These are phyloP conservation scores for Aaosphaeria pasadenensis DNA, from an alignment of 2,329 filamentous ascomycete genomes.

Conservation along the genomic window DNA sequence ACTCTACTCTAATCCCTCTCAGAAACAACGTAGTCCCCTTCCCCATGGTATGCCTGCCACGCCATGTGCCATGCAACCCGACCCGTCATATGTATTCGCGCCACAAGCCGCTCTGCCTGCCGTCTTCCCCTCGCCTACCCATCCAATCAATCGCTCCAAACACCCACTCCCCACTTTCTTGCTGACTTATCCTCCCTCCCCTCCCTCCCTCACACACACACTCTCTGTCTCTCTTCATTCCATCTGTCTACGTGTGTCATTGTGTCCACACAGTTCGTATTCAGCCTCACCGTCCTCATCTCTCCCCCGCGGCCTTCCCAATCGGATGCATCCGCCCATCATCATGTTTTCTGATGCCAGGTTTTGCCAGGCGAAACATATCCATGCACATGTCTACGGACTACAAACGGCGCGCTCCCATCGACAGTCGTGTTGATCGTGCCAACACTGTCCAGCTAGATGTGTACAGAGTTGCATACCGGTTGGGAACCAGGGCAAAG, in stretches of 20 bases:
- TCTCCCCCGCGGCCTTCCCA: background rate
- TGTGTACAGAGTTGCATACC: too few relatives aligned
- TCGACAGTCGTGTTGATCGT: too few relatives aligned
- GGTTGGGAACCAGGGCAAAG: too few relatives aligned
- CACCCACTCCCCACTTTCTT: background rate
- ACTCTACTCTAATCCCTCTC: too few relatives aligned
- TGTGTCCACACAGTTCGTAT: slow-evolving; percentile 3
- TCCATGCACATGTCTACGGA: too few relatives aligned
- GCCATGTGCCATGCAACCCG: background rate
- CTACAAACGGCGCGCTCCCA: too few relatives aligned
- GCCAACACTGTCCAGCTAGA: too few relatives aligned
- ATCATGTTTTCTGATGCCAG: too few relatives aligned
- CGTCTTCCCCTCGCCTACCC: background rate
- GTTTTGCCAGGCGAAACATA: too few relatives aligned
- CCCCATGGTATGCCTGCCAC: background rate
- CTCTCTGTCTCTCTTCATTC: background rate
- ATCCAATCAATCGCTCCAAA: background rate
- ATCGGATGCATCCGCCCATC: slow-evolving; percentile 11
- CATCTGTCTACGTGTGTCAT: background rate
- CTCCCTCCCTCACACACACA: background rate
- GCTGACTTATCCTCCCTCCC: background rate
- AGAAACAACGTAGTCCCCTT: background rate
- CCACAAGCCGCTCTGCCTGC: background rate
- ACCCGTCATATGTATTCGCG: background rate
- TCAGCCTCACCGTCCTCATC: slow-evolving; percentile 5